phyloP scores from a whole-genome alignment of 306 rosid species.

The Potentilla sterilis region DNA sequence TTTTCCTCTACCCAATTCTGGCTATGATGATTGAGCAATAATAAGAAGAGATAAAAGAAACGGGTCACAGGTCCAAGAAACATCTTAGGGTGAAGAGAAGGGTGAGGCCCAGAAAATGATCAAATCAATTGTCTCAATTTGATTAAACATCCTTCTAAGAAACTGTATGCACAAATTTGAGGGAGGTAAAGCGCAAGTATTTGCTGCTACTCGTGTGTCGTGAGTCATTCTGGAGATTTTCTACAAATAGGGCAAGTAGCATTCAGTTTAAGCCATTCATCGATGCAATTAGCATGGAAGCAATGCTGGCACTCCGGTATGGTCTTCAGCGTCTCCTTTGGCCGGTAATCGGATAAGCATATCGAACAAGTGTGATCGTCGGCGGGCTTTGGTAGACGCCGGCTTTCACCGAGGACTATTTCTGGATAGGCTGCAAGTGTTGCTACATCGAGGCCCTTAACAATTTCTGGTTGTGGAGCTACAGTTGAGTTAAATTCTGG shows the following conservation, averaged over 20 bases:
- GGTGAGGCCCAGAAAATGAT: no score
- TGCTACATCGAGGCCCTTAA: conserved; percentile 47
- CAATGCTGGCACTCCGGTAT: conserved; percentile 68
- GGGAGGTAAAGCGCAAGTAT: background rate
- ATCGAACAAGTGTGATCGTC: conserved; percentile 52
- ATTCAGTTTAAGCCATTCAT: conserved; percentile 66
- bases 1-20: background rate
- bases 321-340: conserved; percentile 57
- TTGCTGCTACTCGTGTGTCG: background rate
- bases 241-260: conserved; percentile 79
- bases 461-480: conserved; percentile 23
- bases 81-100: no score
- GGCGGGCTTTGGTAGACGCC: conserved; percentile 39
- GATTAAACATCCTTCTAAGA: background rate
- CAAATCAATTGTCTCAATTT: background rate
- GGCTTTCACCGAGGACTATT: conserved; percentile 49
- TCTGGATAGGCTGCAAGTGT: conserved; percentile 64
- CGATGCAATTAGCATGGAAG: conserved; percentile 72
- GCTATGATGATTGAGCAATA: no score
- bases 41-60: no score
- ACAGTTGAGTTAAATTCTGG: conserved; percentile 41
- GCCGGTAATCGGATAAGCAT: conserved; percentile 59
- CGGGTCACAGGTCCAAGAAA: background rate
- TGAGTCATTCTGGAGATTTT: conserved; percentile 35
- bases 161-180: background rate